Conservation (phyloP, 106 monocot genomes). For the Dendrobium catenatum region DNA sequence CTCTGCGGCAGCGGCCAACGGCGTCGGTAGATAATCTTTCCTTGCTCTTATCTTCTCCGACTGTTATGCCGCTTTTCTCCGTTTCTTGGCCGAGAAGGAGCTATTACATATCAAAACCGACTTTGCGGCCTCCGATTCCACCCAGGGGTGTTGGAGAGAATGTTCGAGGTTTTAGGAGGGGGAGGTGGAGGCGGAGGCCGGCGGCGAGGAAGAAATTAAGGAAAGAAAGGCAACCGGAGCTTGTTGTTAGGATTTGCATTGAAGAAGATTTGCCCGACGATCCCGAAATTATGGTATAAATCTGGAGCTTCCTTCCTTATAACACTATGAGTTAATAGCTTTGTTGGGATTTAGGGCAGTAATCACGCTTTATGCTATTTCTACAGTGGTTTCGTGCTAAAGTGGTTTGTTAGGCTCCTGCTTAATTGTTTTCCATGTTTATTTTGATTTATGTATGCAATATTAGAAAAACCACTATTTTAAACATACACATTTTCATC, state of each 20-base stretch:
- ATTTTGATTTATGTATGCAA: too few relatives aligned
- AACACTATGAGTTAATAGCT: not conserved
- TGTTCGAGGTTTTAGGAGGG: constrained; percentile 9
- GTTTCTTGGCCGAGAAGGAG: not conserved
- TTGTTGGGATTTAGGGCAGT: not conserved
- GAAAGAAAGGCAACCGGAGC: constrained; percentile 7
- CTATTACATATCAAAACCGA: not conserved
- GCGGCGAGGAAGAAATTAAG: constrained; percentile 8
- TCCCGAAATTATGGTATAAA: constrained; percentile 11
- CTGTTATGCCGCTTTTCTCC: constrained; percentile 8
- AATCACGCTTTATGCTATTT: not conserved
- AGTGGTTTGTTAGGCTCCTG: not conserved
- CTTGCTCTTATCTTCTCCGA: not conserved
- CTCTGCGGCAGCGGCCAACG: not conserved
- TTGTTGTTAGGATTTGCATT: constrained; percentile 8
- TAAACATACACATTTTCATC: too few relatives aligned
- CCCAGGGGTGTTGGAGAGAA: constrained; percentile 8
- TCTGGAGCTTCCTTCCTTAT: not conserved
- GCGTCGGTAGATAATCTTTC: not conserved
- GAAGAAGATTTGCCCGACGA: constrained; percentile 16
- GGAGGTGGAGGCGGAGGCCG: constrained; percentile 17
- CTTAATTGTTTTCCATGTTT: not conserved
- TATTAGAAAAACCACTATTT: too few relatives aligned
- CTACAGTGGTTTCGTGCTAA: not conserved
- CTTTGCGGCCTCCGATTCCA: not conserved